A percentile compares a stretch with the other conserved stretches of the same genome.
Conservation (phyloP, 345 rosid genomes). For the Eucalyptus marginata region DNA sequence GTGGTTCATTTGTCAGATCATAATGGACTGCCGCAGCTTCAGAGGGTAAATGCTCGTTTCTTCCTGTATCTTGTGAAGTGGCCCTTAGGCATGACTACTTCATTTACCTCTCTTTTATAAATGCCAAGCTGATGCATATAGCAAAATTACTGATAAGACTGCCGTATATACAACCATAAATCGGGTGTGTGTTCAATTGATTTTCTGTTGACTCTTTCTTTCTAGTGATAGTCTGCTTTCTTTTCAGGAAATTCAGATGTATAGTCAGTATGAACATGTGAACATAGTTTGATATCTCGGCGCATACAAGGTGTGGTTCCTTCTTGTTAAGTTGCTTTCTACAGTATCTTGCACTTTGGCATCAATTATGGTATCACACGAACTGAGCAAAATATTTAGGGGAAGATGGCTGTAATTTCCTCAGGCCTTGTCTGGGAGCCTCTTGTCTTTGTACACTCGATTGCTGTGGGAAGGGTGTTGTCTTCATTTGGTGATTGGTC, state of each 20-base stretch:
- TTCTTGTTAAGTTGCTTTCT: not conserved
- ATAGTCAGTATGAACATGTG: not conserved
- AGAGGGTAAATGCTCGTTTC: constrained; percentile 20
- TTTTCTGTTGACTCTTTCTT: not conserved
- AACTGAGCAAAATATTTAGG: not conserved
- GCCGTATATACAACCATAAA: accelerated
- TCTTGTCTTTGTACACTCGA: too few species aligned
- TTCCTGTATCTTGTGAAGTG: not conserved
- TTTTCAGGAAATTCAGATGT: constrained; percentile 46
- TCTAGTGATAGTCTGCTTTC: not conserved
- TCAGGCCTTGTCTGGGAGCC: too few species aligned
- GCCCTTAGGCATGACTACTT: not conserved
- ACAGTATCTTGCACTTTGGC: not conserved
- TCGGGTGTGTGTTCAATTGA: not conserved
- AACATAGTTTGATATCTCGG: constrained; percentile 74
- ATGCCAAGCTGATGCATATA: not conserved
- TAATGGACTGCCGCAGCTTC: constrained; percentile 21
- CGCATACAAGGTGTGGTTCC: constrained; percentile 34
- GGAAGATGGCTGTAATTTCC: not conserved
- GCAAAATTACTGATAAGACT: not conserved
- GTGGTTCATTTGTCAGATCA: constrained; percentile 57
- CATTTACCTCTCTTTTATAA: accelerated
- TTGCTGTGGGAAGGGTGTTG: too few species aligned
- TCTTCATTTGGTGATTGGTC: too few species aligned
- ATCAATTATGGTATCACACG: accelerated